These are phyloP conservation scores for Pseudocercospora macadamiae DNA, from an alignment of 2,329 filamentous ascomycete species.

Conservation along the genomic window DNA sequence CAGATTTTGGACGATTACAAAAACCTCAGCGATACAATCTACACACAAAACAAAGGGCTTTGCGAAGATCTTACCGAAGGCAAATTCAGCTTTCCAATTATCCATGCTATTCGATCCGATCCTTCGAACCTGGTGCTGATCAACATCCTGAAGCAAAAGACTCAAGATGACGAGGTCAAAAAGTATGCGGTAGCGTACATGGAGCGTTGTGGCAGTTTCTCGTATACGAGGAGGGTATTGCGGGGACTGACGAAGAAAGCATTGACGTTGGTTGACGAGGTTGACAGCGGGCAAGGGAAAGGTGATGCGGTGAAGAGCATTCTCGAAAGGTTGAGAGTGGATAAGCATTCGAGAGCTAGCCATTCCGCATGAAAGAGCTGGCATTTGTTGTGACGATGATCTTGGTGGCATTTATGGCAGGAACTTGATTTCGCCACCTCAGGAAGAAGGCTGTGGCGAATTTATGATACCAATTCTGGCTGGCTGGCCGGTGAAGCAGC, in stretches of 20 bases:
- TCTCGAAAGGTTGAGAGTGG: conserved; percentile 44
- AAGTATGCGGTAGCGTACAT: conserved; percentile 88
- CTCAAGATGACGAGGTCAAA: conserved; percentile 84
- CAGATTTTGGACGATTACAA: conserved; percentile 94
- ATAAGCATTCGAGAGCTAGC: conserved; percentile 29
- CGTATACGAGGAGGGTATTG: conserved; percentile 71
- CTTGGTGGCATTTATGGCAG: no score
- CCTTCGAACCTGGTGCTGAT: conserved; percentile 76
- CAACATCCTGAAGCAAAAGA: conserved; percentile 91
- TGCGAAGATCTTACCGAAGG: conserved; percentile 96
- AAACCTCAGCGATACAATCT: conserved; percentile 68
- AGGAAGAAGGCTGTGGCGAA: no score
- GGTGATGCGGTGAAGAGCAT: conserved; percentile 42
- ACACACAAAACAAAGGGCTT: conserved; percentile 86
- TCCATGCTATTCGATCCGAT: conserved; percentile 84
- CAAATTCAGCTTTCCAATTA: conserved; percentile 95
- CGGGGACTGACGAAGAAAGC: conserved; percentile 49
- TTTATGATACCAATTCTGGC: not conserved
- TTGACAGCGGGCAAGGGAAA: conserved; percentile 42
- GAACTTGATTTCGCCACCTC: no score
- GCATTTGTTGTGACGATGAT: not conserved
- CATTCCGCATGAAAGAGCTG: not conserved
- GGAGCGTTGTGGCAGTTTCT: conserved; percentile 83
- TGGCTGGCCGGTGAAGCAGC: no score
- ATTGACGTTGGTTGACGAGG: conserved; percentile 45